Conservation (phyloP, 2,329 filamentous ascomycete genomes). For the Mariannaea elegans region DNA sequence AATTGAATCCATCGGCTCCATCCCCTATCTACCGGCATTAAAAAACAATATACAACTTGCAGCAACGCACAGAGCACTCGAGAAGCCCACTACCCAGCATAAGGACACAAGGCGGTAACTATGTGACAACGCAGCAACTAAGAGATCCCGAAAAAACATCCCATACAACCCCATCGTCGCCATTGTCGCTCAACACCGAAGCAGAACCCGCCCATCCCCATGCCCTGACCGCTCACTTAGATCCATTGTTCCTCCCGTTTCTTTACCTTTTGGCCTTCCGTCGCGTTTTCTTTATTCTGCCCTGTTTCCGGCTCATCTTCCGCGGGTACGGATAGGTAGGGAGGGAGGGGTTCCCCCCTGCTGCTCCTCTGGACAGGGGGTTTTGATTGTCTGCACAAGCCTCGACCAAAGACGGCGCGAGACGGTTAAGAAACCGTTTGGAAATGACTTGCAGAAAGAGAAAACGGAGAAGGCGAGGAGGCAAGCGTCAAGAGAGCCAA, state of each 20-base stretch:
- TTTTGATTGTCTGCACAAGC: not conserved
- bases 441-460: constrained; percentile 4
- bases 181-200: constrained; percentile 12
- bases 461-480: not conserved
- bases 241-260: constrained; percentile 1
- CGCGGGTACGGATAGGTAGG: not conserved
- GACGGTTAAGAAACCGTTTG: constrained; percentile 1
- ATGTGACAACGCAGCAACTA: constrained; percentile 1
- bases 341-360: not conserved
- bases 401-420: not conserved
- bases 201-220: constrained; percentile 11
- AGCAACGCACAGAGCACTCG: constrained; percentile 3
- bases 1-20: not conserved
- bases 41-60: not conserved
- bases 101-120: not conserved
- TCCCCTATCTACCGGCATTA: constrained; percentile 14
- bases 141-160: constrained; percentile 17
- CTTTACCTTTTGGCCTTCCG: not conserved
- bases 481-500: not conserved
- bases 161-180: not conserved
- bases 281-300: not conserved
- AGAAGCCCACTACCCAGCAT: not conserved
- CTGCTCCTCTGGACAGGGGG: not conserved
- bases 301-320: not conserved
- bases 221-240: constrained; percentile 12